These are phyloP conservation scores for Proliferodiscus dingleyae DNA, from an alignment of 2,329 filamentous ascomycete species.

Conservation along the genomic window DNA sequence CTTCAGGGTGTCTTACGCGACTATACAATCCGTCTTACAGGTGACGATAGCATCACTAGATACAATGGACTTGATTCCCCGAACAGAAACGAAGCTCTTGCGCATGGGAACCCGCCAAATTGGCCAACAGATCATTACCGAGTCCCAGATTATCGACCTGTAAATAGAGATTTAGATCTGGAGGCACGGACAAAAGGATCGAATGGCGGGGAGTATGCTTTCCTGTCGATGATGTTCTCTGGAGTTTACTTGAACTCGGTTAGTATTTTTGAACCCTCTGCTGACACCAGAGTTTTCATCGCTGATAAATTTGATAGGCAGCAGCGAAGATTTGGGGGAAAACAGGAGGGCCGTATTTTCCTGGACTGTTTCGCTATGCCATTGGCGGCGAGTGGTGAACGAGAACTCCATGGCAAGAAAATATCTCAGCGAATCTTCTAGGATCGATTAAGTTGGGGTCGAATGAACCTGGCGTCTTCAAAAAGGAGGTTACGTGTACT, in stretches of 20 bases:
- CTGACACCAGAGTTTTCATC: background rate
- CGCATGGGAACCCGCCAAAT: slow-evolving; percentile 29
- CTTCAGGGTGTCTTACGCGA: slow-evolving; percentile 38
- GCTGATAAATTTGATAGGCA: slow-evolving; percentile 26
- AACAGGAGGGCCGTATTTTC: slow-evolving; percentile 44
- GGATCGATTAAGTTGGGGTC: too few relatives aligned
- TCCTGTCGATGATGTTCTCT: slow-evolving; percentile 46
- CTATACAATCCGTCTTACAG: slow-evolving; percentile 42
- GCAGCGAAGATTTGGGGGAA: slow-evolving; percentile 43
- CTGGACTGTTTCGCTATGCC: slow-evolving; percentile 45
- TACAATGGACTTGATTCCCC: background rate
- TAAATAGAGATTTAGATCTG: slow-evolving; percentile 39
- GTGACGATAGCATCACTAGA: slow-evolving; percentile 15
- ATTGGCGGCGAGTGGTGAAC: slow-evolving; percentile 47
- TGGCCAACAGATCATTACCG: slow-evolving; percentile 46
- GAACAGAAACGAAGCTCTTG: background rate
- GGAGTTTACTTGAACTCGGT: slow-evolving; percentile 42
- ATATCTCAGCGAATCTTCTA: background rate
- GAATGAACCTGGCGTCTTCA: too few relatives aligned
- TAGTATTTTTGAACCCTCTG: slow-evolving; percentile 24
- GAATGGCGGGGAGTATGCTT: slow-evolving; percentile 41
- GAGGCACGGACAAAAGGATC: slow-evolving; percentile 38
- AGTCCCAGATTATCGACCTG: slow-evolving; percentile 43
- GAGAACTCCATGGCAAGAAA: background rate
- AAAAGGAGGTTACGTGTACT: too few relatives aligned